Base-by-base conservation (phyloP, 73 alveolate genomes). In the Halteria grandinella region DNA sequence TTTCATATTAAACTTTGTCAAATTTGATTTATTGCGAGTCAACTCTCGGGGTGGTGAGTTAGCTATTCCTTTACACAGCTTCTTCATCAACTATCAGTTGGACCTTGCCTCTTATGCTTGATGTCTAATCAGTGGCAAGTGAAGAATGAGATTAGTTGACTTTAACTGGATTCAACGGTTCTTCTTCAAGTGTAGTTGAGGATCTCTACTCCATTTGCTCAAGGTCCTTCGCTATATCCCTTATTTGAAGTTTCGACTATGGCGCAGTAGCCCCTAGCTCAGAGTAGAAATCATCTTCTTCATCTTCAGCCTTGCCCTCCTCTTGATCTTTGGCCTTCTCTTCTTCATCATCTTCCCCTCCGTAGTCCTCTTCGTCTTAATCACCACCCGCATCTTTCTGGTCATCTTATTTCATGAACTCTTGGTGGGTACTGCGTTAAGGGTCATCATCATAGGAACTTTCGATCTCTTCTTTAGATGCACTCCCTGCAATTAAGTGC, bases 101-200 rank as follows among this genome's bases (percentile, higher is more conserved):
- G 8, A 62, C 78, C 41, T 62, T 62, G 20, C 78, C 78, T 62
- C 78, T 62, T 5, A 62, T 62, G n/a, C 41, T 62, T 39, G 10
- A 39, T 39, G 18, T 14, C 10, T 39, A 10, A 11, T 39, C 50
- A 39, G 50, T 10, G 18, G 15, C 15, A 39, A 11, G 15, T 39
- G 50, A 11, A 39, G 10, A 39, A 39, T 11, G 15, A 39, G 10
- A 10, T 39, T 39, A 10, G 15, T 39, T 14, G 15, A 11, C 50
- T 39, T 39, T 39, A 39, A 39, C 15, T 39, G 15, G 50, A 39
- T 39, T 39, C 10, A 5, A 7, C 18, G 21, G 23, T 5, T 14
- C 59, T 8, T 48, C 59, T 48, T 5, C n/a, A 15, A 25, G n/a
- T 17, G 23, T 48, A 48, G 21, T 48, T 14, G 18, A 48, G 21